Evolutionary conservation across 2,329 filamentous ascomycete genomes (phyloP).

Genomic region (Colletotrichum lini): DNA sequence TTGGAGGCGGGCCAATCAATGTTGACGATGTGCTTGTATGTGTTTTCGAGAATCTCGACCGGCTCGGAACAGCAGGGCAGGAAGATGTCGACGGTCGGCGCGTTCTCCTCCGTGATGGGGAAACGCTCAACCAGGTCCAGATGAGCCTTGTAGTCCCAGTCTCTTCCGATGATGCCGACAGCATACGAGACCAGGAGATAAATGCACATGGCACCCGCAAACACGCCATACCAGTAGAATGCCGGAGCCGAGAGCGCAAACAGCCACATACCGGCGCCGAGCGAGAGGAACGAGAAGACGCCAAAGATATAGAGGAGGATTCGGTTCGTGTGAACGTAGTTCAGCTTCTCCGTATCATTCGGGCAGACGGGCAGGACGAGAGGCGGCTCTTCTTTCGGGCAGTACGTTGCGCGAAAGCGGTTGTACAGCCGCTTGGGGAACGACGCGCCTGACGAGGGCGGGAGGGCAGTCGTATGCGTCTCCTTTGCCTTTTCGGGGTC

Average conservation of each 20-base stretch:
- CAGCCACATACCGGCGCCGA: constrained; percentile 60
- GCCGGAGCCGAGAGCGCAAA: constrained; percentile 54
- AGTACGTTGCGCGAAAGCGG: constrained; percentile 51
- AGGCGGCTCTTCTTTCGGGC: constrained; percentile 50
- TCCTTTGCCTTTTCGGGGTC: constrained; percentile 38
- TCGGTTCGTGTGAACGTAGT: constrained; percentile 56
- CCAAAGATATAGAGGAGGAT: constrained; percentile 57
- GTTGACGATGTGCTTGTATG: constrained; percentile 51
- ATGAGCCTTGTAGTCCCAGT: constrained; percentile 55
- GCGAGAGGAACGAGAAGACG: constrained; percentile 55
- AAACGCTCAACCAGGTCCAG: constrained; percentile 49
- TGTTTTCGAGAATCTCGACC: constrained; percentile 56
- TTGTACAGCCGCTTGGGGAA: constrained; percentile 45
- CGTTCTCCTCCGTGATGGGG: constrained; percentile 51
- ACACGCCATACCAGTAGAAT: constrained; percentile 56
- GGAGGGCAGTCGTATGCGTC: constrained; percentile 36
- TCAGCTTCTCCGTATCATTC: constrained; percentile 56
- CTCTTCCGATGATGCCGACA: constrained; percentile 56
- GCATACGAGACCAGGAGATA: constrained; percentile 58
- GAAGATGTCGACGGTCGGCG: constrained; percentile 58
- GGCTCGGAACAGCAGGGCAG: constrained; percentile 59
- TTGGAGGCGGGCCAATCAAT: constrained; percentile 55
- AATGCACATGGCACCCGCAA: constrained; percentile 56
- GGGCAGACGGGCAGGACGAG: constrained; percentile 55
- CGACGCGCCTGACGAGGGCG: constrained; percentile 27